Base-by-base conservation (phyloP, 2,329 filamentous ascomycete genomes). In the Penicillium corylophilum region DNA sequence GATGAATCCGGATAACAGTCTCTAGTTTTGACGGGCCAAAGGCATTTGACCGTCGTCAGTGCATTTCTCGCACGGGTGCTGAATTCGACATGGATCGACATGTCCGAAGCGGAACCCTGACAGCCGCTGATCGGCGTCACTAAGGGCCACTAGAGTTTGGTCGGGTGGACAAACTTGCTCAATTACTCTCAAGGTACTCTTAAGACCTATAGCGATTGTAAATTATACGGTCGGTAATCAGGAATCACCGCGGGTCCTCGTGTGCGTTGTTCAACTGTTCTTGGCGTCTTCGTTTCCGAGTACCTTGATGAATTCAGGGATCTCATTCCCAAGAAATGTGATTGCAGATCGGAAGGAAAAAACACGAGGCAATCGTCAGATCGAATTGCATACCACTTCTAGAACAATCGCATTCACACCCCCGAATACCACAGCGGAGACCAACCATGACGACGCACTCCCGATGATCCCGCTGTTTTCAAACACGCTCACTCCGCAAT, bases 151-250 rank as follows among this genome's bases (percentile, higher is more conserved):
- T 12, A 36, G 35, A 38, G 18, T 38, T 38, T 38, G 35, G 13
- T 38, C 35, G 35, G 18, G 53, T 44, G 49, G 47, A n/a, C 45
- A 60, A 68, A 65, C 42, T 42, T 61, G 54, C 64, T 65, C 66
- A 68, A 68, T 65, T 49, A 53, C 59, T 33, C 66, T 68, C 66
- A 68, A 61, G 63, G 63, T 63, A 53, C 62, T 53, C 53, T 8
- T 16, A 2, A 2, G 24, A 6, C 26, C 26, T 38, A 28, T 8
- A 28, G 26, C 12, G 3, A 28, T 28, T 28, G 9, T 1, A 28
- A 28, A 28, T 28, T 10, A 10, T 5, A 28, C 26, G 7, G 12
- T 10, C 8, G 26, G 26, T 28, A 28, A 28, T 28, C 3, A 28
- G 7, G 12, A 10, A 28, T 10, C 5, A 28, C 26, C 26, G 12